Base-by-base conservation (phyloP, 805 yeast genomes). In the Candida parachauliodes region DNA sequence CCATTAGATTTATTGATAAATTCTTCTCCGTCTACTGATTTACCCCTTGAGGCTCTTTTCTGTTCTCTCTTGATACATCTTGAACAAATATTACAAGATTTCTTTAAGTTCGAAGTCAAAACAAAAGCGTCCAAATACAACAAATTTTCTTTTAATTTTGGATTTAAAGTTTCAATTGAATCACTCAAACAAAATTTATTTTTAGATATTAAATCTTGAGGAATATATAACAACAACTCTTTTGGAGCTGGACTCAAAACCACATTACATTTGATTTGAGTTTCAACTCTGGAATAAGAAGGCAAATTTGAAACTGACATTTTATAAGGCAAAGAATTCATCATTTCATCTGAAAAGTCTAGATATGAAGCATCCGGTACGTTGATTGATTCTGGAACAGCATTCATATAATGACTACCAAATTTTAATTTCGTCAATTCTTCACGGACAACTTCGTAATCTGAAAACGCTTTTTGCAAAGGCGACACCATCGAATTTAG, bases 31-130 rank as follows among this genome's bases (percentile, higher is more conserved):
- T 45, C 46, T n/a, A 87, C 87, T 3, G 81, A 75, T 62, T 93
- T 91, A 56, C 95, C 79, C 59, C 98, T 77, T 24, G 91, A 81
- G 1, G 98, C 98, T 50, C 98, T 75, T 60, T 93, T 88, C 52
- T 88, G 82, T 56, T 91, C 98, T 53, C 98, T 75, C 59, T 88
- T 83, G 53, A 89, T 79, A 69, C 98, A 91, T 51, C 94, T 79
- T 17, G 80, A 55, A 65, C 98, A 91, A 49, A 88, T 88, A 50
- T 80, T 79, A 48, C 94, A 86, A 17, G 75, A 67, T 38, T 52
- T 60, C 24, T 47, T 48, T 39, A 59, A 49, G 43, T 60, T 72
- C 16, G 86, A 73, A 7, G 82, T 76, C 38, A 88, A 68, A n/a
- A 88, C 91, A 57, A 77, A 83, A 1, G 94, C 79, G 44, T 91